A percentile compares a stretch with the other conserved stretches of the same genome.
phyloP scores from a whole-genome alignment of 2,329 filamentous ascomycete species.

The Fusarium begoniae region DNA sequence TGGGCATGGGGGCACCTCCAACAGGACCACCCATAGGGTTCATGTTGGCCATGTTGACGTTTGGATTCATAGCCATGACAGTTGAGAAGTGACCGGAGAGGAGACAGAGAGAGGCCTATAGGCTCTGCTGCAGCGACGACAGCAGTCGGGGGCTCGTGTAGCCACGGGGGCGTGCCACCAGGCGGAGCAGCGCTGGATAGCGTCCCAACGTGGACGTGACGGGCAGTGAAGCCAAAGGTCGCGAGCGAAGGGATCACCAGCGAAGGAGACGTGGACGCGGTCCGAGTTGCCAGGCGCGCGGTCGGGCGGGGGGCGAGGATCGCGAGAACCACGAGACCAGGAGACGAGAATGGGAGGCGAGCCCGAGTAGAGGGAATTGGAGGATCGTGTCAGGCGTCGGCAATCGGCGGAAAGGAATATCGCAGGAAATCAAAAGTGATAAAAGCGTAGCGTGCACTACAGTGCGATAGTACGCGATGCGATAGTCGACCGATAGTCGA shows the following conservation, averaged over 20 bases:
- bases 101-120: conserved; percentile 32
- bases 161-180: conserved; percentile 48
- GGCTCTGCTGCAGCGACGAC: conserved; percentile 39
- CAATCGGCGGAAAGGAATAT: conserved; percentile 22
- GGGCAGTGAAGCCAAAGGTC: conserved; percentile 42
- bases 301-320: conserved; percentile 35
- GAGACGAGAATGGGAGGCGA: conserved; percentile 37
- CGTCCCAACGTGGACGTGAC: conserved; percentile 48
- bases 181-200: conserved; percentile 46
- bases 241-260: conserved; percentile 28
- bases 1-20: conserved; percentile 67
- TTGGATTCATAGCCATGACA: conserved; percentile 64
- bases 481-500: conserved; percentile 35
- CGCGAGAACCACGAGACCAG: conserved; percentile 38
- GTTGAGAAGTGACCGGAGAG: conserved; percentile 30
- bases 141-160: conserved; percentile 42
- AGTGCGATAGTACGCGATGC: conserved; percentile 30
- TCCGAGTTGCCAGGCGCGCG: conserved; percentile 39
- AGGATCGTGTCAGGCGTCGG: conserved; percentile 33
- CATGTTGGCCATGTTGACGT: conserved; percentile 74
- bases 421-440: conserved; percentile 15
- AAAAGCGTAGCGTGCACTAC: conserved; percentile 5
- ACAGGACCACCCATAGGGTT: conserved; percentile 74
- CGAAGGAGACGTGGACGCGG: conserved; percentile 38
- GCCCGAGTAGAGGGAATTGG: conserved; percentile 32